phyloP scores from a whole-genome alignment of 805 yeast genomes.

The Myxozyma vanderwaltii region DNA sequence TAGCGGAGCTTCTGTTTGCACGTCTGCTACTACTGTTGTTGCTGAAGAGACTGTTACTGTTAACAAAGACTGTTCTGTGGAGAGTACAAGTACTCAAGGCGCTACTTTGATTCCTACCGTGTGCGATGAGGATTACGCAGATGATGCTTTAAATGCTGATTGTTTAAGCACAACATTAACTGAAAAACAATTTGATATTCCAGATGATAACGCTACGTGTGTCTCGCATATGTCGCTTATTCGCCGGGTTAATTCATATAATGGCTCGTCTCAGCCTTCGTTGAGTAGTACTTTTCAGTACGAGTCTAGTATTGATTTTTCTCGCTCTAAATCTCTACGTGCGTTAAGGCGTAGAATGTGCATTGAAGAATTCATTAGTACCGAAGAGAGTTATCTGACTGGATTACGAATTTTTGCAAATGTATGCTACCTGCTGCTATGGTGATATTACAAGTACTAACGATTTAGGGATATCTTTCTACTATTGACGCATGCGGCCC shows the following conservation, averaged over 20 bases:
- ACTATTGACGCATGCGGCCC: constrained; percentile 26
- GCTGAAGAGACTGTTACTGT: not conserved
- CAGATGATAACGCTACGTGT: not conserved
- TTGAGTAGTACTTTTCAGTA: constrained; percentile 7
- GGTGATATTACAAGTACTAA: not conserved
- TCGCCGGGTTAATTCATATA: constrained; percentile 21
- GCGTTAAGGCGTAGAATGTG: constrained; percentile 26
- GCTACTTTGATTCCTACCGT: not conserved
- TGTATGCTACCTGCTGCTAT: not conserved
- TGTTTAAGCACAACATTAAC: not conserved
- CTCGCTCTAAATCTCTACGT: constrained; percentile 9
- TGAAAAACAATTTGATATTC: not conserved
- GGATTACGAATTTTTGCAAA: constrained; percentile 26
- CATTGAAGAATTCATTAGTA: constrained; percentile 28
- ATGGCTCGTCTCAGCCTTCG: constrained; percentile 20
- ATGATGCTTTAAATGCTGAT: not conserved
- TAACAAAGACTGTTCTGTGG: not conserved
- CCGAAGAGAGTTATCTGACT: constrained; percentile 27
- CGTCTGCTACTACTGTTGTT: constrained; percentile 1
- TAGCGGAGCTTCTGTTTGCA: not conserved
- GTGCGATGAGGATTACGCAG: not conserved
- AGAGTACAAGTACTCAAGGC: not conserved
- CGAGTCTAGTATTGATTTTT: not conserved
- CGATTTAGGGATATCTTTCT: constrained; percentile 18
- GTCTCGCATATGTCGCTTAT: constrained; percentile 19